Conservation (phyloP, 1,284 basidiomycete species). For the Cystobasidium slooffiae region DNA sequence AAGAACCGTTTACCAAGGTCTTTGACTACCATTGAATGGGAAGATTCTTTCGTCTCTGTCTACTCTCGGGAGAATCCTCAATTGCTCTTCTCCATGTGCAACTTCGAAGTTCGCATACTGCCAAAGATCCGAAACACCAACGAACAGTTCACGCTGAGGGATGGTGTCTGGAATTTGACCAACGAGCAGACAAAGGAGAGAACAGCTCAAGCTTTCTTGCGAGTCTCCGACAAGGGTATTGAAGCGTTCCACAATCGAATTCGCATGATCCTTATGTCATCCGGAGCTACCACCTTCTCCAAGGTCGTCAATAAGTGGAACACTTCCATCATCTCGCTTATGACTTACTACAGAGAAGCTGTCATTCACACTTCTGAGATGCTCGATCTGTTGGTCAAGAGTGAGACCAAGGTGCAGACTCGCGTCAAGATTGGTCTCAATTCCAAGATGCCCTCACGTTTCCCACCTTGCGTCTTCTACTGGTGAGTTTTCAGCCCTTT, state of each 20-base stretch:
- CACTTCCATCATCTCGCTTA: conserved; percentile 52
- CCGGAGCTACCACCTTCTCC: conserved; percentile 96
- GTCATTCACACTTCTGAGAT: conserved; percentile 97
- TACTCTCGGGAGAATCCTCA: conserved; percentile 99
- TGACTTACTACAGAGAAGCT: conserved; percentile 71
- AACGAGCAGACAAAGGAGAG: conserved; percentile 96
- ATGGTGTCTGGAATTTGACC: conserved; percentile 96
- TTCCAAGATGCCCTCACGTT: conserved; percentile 88
- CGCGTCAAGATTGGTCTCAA: conserved; percentile 90
- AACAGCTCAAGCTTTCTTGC: conserved; percentile 94
- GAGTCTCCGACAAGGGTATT: conserved; percentile 89
- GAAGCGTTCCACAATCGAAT: conserved; percentile 96
- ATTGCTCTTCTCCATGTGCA: conserved; percentile 95
- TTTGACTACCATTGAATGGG: conserved; percentile 98
- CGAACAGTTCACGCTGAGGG: conserved; percentile 93
- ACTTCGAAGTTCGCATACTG: conserved; percentile 95
- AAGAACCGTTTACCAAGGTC: conserved; percentile 96
- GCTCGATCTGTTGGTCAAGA: conserved; percentile 90
- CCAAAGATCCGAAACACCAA: conserved; percentile 94
- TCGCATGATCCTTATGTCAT: conserved; percentile 96
- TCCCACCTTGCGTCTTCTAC: conserved; percentile 68
- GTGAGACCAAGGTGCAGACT: conserved; percentile 97
- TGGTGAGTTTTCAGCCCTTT: conserved; percentile 15
- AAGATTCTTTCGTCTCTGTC: conserved; percentile 93
- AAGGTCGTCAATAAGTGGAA: conserved; percentile 95